Evolutionary conservation across 768 basidiomycete genomes (phyloP).

Genomic region (Galerina marginata): DNA sequence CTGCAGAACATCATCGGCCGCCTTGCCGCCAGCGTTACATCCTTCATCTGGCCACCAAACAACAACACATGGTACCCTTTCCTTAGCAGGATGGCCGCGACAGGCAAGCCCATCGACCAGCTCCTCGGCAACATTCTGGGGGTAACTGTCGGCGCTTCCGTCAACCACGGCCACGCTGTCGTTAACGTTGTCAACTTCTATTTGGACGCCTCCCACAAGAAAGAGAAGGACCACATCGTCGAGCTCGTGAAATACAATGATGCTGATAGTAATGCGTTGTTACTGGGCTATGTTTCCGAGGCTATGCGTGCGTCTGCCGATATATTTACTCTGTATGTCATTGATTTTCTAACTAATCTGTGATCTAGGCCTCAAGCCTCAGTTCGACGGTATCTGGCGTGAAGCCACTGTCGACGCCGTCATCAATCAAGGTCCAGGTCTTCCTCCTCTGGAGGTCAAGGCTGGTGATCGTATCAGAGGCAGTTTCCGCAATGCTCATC

Average conservation of each 20-base stretch:
- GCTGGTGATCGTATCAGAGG: conserved; percentile 46
- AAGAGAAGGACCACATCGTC: conserved; percentile 45
- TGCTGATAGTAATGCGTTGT: conserved; percentile 35
- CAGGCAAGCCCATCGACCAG: conserved; percentile 45
- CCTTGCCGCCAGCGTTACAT: conserved; percentile 28
- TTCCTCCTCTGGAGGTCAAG: conserved; percentile 40
- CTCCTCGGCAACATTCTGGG: conserved; percentile 51
- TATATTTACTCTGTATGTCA: not conserved
- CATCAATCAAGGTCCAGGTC: conserved; percentile 41
- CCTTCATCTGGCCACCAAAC: conserved; percentile 32
- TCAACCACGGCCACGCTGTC: conserved; percentile 53
- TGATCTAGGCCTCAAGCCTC: conserved; percentile 40
- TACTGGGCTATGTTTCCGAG: conserved; percentile 57
- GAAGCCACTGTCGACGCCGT: conserved; percentile 35
- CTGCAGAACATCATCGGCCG: conserved; percentile 34
- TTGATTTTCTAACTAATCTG: not conserved
- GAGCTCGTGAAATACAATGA: conserved; percentile 38
- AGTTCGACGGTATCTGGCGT: conserved; percentile 49
- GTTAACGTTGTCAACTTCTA: conserved; percentile 60
- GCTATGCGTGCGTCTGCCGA: conserved; percentile 48
- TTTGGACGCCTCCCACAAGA: conserved; percentile 44
- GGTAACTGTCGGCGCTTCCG: conserved; percentile 51
- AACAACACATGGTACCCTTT: conserved; percentile 44
- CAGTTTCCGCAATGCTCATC: conserved; percentile 49
- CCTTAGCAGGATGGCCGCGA: conserved; percentile 39